phyloP scores from a whole-genome alignment of 2,329 filamentous ascomycete genomes.

The Claviceps sp. region DNA sequence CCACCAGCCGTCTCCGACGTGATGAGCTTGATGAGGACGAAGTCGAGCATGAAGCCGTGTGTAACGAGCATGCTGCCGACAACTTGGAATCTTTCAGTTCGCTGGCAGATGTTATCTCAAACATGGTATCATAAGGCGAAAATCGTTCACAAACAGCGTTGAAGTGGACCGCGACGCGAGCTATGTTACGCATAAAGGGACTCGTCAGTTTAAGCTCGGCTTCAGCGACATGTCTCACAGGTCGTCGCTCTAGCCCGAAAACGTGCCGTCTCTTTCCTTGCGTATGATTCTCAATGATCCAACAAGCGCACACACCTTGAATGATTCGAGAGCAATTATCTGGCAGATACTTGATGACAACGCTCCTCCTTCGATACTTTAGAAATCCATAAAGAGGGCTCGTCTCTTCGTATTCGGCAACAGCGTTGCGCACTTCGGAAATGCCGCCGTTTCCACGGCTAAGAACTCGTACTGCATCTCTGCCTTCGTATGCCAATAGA shows the following conservation, averaged over 20 bases:
- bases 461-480: constrained; percentile 76
- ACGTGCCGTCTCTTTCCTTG: not conserved
- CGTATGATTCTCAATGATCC: not conserved
- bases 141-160: constrained; percentile 57
- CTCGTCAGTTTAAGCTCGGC: not conserved
- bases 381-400: constrained; percentile 89
- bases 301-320: constrained; percentile 52
- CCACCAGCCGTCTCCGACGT: constrained; percentile 64
- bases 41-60: constrained; percentile 74
- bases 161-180: constrained; percentile 66
- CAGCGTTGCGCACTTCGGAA: constrained; percentile 64
- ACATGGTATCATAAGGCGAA: constrained; percentile 73
- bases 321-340: constrained; percentile 81
- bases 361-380: constrained; percentile 76
- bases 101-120: constrained; percentile 59
- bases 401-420: constrained; percentile 66
- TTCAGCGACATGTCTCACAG: not conserved
- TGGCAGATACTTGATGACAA: constrained; percentile 84
- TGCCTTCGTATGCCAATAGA: constrained; percentile 76
- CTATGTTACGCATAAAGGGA: constrained; percentile 29
- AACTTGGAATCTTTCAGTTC: constrained; percentile 81
- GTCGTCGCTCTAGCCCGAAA: not conserved
- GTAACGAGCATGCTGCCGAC: constrained; percentile 76
- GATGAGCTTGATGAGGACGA: constrained; percentile 75
- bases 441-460: constrained; percentile 69